Evolutionary conservation across 176 grass and related monocot genomes (phyloP), one percentile per base, ranked within the genome.

Genomic region (Phragmites australis): DNA sequence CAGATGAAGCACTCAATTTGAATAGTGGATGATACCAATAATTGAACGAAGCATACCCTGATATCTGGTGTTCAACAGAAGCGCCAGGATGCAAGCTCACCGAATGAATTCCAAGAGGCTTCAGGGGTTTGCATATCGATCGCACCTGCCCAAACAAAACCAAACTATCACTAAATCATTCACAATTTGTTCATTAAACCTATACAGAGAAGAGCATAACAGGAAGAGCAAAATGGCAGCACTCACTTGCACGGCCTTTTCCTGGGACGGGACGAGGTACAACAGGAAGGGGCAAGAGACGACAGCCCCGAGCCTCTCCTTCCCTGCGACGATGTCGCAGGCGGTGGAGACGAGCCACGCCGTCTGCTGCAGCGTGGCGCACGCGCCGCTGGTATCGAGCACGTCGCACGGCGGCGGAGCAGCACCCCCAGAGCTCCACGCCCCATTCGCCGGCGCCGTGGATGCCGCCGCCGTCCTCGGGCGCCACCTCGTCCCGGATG

Each of bases 361-460:
- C 18, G 93, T 80, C 78, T 99, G 88, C 74, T 91, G 88, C 74
- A 72, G 74, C 15, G 86, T 75, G 76, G 90, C 74, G 75, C 62
- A 75, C 17, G 67, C 39, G 63, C 80, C 82, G 68, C 88, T 93
- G 22, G 88, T 87, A 69, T 99, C 92, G 49, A 93, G 74, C 31
- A 95, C 83, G 65, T 91, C 77, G 26, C 39, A 40, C 10, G 82
- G 76, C 70, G 1, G 81, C 72, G 0, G 92, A 91, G 81, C 80
- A 98, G 83, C 78, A 83, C 72, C 71, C 89, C 96, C 90, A 99
- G 43, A 99, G 86, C 78, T 95, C 90, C 22, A 99, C 69, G 60
- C 92, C 96, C 96, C 96, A 95, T n/a, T 52, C 81, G 42, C 84
- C 86, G 13, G 68, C 57, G 59, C 80, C 81, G 50, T 91, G 92